Base-by-base conservation (phyloP, 2,329 filamentous ascomycete genomes). In the Pezicula rhizophila region DNA sequence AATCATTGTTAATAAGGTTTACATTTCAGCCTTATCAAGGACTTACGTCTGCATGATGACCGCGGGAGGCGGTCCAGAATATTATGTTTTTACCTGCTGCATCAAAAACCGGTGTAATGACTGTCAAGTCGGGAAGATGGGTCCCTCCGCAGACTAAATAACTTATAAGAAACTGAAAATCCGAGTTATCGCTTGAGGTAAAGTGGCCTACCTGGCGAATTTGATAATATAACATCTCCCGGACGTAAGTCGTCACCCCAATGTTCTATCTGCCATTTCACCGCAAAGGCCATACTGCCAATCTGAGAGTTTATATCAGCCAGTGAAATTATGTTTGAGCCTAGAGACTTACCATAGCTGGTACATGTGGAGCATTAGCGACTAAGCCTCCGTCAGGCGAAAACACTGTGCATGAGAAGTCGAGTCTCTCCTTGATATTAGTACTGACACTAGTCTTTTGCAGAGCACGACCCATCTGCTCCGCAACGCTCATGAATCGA, bases 401-500 rank as follows among this genome's bases (percentile, higher is more conserved):
- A 54, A 90, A 90, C 1, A 90, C 73, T 23, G 87, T 86, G 53
- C 87, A 91, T 4, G 84, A 89, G 59, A 88, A 91, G 61, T 91
- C 87, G 1, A 90, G 74, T 5, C 87, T 79, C 61, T 91, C 87
- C 63, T 90, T 85, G 62, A 89, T 84, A 58, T 89, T 90, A 2
- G 82, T 87, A 58, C 78, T 85, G 47, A 89, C 83, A 61, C 82
- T 85, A 0, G 85, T 89, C 70, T 89, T 89, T 60, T 89, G 85
- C n/a, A 89, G 66, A 5, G 84, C 82, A 43, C 83, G 73, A 1
- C 86, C 85, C 86, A 90, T 90, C 61, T 90, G 85, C 66, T 90
- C 86, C 1, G 86, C 86, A 57, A 90, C 87, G 12, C 83, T 82
- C 86, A 89, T 90, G 67, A 90, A 90, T 8, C 86, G 77, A 62